Evolutionary conservation across 805 yeast genomes (phyloP).

Genomic region (Candida ovalis): DNA sequence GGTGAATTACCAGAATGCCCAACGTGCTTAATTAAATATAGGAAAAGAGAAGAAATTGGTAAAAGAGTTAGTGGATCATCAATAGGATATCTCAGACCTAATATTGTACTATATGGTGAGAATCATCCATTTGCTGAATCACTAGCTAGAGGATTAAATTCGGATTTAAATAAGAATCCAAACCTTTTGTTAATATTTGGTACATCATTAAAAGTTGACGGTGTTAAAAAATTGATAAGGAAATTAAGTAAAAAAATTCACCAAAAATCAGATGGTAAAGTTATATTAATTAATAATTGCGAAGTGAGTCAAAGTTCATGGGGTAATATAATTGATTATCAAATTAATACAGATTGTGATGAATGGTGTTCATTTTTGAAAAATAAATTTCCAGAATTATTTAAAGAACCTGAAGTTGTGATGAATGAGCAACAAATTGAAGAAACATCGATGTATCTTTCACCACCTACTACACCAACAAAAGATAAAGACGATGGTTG

Average conservation of each 20-base stretch:
- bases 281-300: slow-evolving; percentile 72
- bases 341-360: slow-evolving; percentile 78
- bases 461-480: slow-evolving; percentile 23
- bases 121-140: slow-evolving; percentile 83
- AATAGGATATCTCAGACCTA: slow-evolving; percentile 80
- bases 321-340: slow-evolving; percentile 74
- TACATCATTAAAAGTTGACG: slow-evolving; percentile 87
- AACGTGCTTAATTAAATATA: slow-evolving; percentile 53
- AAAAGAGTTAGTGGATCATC: slow-evolving; percentile 69
- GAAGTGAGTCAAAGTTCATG: slow-evolving; percentile 58
- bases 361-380: slow-evolving; percentile 61
- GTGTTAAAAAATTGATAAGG: slow-evolving; percentile 76
- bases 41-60: slow-evolving; percentile 59
- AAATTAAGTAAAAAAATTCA: slow-evolving; percentile 67
- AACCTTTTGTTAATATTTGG: slow-evolving; percentile 87
- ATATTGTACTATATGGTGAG: slow-evolving; percentile 90
- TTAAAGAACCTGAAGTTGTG: slow-evolving; percentile 34
- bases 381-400: slow-evolving; percentile 54
- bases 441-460: slow-evolving; percentile 18
- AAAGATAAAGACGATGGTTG: slow-evolving; percentile 3
- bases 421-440: slow-evolving; percentile 4
- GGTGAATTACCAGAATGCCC: slow-evolving; percentile 81
- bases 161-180: slow-evolving; percentile 65
- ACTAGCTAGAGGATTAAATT: slow-evolving; percentile 65
- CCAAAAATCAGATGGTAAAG: slow-evolving; percentile 69